These are phyloP conservation scores for Periconia sp. DNA, from an alignment of 2,329 filamentous ascomycete genomes.

Conservation along the genomic window DNA sequence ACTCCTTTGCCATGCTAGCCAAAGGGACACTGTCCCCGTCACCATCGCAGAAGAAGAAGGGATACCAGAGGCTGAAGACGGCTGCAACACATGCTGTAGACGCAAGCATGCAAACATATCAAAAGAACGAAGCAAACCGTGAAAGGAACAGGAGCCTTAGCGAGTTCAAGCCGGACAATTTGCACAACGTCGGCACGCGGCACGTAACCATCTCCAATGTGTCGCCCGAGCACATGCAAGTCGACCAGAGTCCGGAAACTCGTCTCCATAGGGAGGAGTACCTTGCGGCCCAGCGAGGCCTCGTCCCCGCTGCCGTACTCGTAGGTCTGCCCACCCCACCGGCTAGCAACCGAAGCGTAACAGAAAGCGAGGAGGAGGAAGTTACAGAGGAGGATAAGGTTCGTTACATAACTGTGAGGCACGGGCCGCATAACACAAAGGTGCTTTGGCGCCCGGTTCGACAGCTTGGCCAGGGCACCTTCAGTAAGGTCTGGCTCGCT, in stretches of 20 bases:
- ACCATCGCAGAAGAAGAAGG: slow-evolving; percentile 54
- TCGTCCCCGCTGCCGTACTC: slow-evolving; percentile 63
- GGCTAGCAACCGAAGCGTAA: slow-evolving; percentile 64
- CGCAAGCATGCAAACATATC: slow-evolving; percentile 35
- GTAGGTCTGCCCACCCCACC: slow-evolving; percentile 73
- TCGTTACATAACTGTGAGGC: slow-evolving; percentile 54
- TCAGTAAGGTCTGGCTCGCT: slow-evolving; percentile 91
- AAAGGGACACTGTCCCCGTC: slow-evolving; percentile 44
- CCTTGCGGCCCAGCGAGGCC: slow-evolving; percentile 77
- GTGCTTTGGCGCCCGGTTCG: slow-evolving; percentile 84
- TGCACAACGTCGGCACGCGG: slow-evolving; percentile 69
- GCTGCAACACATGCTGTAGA: slow-evolving; percentile 47
- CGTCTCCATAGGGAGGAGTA: slow-evolving; percentile 78
- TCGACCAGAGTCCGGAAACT: slow-evolving; percentile 58
- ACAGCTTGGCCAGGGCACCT: slow-evolving; percentile 88
- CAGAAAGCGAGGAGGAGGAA: slow-evolving; percentile 61
- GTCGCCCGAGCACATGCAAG: slow-evolving; percentile 49
- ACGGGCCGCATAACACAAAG: slow-evolving; percentile 69
- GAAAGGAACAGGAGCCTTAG: slow-evolving; percentile 82
- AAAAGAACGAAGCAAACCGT: slow-evolving; percentile 54
- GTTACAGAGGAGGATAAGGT: slow-evolving; percentile 51
- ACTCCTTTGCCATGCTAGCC: slow-evolving; percentile 35
- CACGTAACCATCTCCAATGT: slow-evolving; percentile 69
- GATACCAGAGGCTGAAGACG: slow-evolving; percentile 52
- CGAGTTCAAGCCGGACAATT: slow-evolving; percentile 80